These are phyloP conservation scores for Penicillium subrubescens DNA, from an alignment of 495 filamentous ascomycete species.

Conservation along the genomic window DNA sequence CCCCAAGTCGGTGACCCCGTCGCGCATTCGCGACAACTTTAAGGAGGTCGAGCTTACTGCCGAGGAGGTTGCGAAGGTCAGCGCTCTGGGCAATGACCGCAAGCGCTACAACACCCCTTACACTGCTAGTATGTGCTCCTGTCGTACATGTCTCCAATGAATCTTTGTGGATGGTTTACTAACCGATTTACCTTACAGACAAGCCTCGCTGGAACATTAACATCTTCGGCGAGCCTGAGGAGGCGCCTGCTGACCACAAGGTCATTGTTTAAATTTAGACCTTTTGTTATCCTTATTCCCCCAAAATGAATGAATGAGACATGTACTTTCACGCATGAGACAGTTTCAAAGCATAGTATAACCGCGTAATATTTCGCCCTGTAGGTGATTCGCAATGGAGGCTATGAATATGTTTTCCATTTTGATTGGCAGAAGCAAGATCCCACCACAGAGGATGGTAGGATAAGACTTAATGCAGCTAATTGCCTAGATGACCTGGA, in stretches of 20 bases:
- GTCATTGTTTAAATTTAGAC: slow-evolving; percentile 19
- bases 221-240: slow-evolving; percentile 48
- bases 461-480: neutral
- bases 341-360: neutral
- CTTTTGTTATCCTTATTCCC: neutral
- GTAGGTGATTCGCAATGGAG: neutral
- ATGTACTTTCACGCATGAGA: slow-evolving; percentile 13
- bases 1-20: slow-evolving; percentile 52
- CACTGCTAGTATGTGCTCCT: slow-evolving; percentile 31
- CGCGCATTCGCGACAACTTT: slow-evolving; percentile 52
- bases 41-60: slow-evolving; percentile 49
- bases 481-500: too few species aligned
- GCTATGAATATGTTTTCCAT: neutral
- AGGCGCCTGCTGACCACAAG: slow-evolving; percentile 47
- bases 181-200: slow-evolving; percentile 25
- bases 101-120: slow-evolving; percentile 53
- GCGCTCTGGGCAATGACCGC: slow-evolving; percentile 42
- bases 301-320: slow-evolving; percentile 21
- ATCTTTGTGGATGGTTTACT: neutral
- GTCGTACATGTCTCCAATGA: neutral
- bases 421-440: too few species aligned
- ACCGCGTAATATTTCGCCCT: neutral
- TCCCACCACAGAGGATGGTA: neutral
- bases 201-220: slow-evolving; percentile 51
- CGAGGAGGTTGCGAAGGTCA: slow-evolving; percentile 48